Conservation (phyloP, 805 yeast genomes). For the Spathaspora hagerdaliae region DNA sequence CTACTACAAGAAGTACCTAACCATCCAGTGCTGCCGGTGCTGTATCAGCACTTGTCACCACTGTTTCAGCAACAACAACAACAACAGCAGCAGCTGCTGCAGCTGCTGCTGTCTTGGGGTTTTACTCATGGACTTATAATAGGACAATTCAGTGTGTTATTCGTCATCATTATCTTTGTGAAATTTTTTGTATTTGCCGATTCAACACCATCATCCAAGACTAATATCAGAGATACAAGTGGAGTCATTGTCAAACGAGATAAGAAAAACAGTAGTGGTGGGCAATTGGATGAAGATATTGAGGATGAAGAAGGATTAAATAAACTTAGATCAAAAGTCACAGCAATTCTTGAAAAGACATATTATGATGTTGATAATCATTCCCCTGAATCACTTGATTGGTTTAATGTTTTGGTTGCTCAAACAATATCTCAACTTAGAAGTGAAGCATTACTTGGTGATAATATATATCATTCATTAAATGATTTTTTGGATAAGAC, state of each 20-base stretch:
- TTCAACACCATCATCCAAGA: conserved; percentile 39
- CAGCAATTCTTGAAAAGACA: conserved; percentile 77
- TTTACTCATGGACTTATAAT: conserved; percentile 72
- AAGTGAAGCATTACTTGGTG: conserved; percentile 80
- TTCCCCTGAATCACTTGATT: conserved; percentile 85
- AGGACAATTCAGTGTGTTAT: conserved; percentile 70
- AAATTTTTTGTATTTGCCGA: conserved; percentile 78
- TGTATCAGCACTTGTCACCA: neutral
- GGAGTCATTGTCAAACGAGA: conserved; percentile 33
- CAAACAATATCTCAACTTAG: conserved; percentile 85
- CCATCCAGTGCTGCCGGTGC: neutral
- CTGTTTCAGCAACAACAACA: neutral
- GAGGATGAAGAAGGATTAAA: conserved; percentile 13
- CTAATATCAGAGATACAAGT: conserved; percentile 20
- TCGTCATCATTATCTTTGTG: conserved; percentile 59
- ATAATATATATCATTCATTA: conserved; percentile 78
- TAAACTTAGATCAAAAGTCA: conserved; percentile 16
- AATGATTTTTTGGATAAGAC: conserved; percentile 61
- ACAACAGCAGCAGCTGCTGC: conserved; percentile 4
- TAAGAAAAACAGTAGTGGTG: conserved; percentile 13
- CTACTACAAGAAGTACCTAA: conserved; percentile 11
- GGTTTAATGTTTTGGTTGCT: conserved; percentile 94
- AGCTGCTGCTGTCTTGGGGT: conserved; percentile 40
- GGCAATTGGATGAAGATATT: conserved; percentile 10
- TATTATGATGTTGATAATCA: conserved; percentile 88